These are phyloP conservation scores for Ensete glaucum DNA, from an alignment of 176 grass and related monocot genomes.

Conservation along the genomic window DNA sequence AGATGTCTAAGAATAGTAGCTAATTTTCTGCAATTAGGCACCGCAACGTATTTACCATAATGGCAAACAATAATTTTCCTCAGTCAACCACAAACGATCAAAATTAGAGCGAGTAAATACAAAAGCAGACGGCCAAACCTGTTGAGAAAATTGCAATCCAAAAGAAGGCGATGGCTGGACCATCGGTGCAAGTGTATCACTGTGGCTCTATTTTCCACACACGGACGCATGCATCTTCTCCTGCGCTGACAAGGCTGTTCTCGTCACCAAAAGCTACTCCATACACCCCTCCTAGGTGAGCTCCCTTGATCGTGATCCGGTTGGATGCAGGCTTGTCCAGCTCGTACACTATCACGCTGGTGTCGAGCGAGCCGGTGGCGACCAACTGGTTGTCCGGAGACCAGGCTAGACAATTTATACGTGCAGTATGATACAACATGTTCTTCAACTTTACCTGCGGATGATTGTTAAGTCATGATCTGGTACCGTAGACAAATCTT, in stretches of 20 bases:
- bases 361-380: constrained; percentile 87
- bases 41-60: too few relatives aligned
- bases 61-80: neutral
- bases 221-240: constrained; percentile 83
- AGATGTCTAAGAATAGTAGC: too few relatives aligned
- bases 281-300: constrained; percentile 91
- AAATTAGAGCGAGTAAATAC: neutral
- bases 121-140: neutral
- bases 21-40: too few relatives aligned
- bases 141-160: neutral
- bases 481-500: too few relatives aligned
- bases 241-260: constrained; percentile 48
- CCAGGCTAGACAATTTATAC: constrained; percentile 82
- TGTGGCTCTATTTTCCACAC: constrained; percentile 70
- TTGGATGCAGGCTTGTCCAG: constrained; percentile 64
- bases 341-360: constrained; percentile 80
- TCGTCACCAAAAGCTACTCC: constrained; percentile 61
- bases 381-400: constrained; percentile 74
- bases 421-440: constrained; percentile 90
- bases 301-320: constrained; percentile 76
- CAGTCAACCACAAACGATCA: neutral
- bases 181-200: constrained; percentile 5
- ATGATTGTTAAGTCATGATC: neutral
- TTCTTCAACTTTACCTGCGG: constrained; percentile 87
- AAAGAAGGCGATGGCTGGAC: neutral